phyloP scores from a whole-genome alignment of 1,139 yeast species.

The Nematodospora anomalae region DNA sequence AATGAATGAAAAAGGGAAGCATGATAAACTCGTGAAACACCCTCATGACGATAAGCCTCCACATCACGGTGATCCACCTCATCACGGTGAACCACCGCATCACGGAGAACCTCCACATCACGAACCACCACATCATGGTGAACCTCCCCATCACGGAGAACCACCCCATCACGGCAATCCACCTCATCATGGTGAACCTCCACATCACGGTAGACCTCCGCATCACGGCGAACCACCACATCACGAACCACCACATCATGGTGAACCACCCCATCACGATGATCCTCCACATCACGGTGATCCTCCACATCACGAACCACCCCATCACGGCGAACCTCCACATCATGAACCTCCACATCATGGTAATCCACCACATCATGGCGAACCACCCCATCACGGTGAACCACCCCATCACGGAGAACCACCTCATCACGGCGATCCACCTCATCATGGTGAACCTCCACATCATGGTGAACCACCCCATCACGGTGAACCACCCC shows the following conservation, averaged over 20 bases:
- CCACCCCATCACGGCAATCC: too few species aligned
- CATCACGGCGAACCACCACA: conserved; percentile 1
- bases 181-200: too few species aligned
- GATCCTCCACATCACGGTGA: neutral
- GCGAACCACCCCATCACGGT: conserved; percentile 4
- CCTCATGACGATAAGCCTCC: too few species aligned
- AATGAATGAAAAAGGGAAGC: neutral
- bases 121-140: too few species aligned
- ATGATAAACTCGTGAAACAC: neutral
- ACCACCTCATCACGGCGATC: conserved; percentile 8
- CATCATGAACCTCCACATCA: conserved; percentile 4
- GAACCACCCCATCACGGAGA: conserved; percentile 9
- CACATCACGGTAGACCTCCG: too few species aligned
- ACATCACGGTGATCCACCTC: too few species aligned
- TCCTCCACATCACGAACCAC: neutral
- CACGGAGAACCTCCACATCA: too few species aligned
- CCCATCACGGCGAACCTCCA: conserved; percentile 2
- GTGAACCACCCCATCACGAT: conserved; percentile 3
- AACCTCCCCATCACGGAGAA: too few species aligned
- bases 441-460: conserved; percentile 6
- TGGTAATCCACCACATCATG: conserved; percentile 4
- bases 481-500: conserved; percentile 6
- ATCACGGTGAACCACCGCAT: too few species aligned
- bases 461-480: conserved; percentile 7
- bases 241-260: conserved; percentile 1